Base-by-base conservation (phyloP, 2,329 filamentous ascomycete genomes). In the Amauroascus niger region DNA sequence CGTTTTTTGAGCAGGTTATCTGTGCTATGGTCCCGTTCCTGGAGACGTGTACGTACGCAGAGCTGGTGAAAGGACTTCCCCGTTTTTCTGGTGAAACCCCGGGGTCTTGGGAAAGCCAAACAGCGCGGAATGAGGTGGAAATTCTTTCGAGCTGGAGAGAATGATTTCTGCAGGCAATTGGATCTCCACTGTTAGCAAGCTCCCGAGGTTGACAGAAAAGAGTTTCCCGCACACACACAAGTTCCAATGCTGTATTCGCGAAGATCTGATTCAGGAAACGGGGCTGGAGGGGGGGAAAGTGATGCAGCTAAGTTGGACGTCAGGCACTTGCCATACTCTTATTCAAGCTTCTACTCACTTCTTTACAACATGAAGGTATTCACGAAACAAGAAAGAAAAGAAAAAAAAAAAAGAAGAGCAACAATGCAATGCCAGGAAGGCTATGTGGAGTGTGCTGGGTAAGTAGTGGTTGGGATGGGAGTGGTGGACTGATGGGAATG, bases 171-270 rank as follows among this genome's bases (percentile, higher is more conserved):
- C 16, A 39, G 13, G 24, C 50, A 40, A n/a, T n/a, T n/a, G 14
- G 3, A 46, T 46, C 30, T 46, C 41, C 14, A 47, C 30, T 39
- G 41, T 53, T 47, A 53, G 50, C 50, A 53, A 39, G 41, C 41
- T 39, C 22, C 20, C 14, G 40, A 18, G 39, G 40, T 39, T 28
- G 39, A 39, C n/a, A n/a, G n/a, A 41, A 43, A 16, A 33, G 6
- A 26, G 40, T 35, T 43, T 13, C 49, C n/a, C n/a, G n/a, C n/a
- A n/a, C n/a, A n/a, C n/a, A 43, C 9, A 16, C 37, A 35, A 26
- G 16, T 33, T 51, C 14, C 39, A 35, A 35, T 24, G 39, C 33
- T n/a, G n/a, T 39, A 35, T 35, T 44, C 40, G 49, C 28, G 30
- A 24, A 18, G 33, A 14, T 11, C 16, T 26, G 30, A 8, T 6